phyloP scores from a whole-genome alignment of 73 alveolate species.

The Paramecium pentaurelia region DNA sequence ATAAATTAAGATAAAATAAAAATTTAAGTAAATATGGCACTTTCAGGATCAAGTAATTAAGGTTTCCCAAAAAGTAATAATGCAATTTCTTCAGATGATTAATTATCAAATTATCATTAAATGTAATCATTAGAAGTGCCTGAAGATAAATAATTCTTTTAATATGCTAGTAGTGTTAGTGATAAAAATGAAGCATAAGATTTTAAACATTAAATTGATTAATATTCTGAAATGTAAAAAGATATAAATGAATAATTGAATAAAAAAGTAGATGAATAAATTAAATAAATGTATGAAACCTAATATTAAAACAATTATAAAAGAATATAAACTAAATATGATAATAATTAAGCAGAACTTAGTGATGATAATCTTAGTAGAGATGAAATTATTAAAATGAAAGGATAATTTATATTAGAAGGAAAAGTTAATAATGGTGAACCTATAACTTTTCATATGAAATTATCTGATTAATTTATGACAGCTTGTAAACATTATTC shows the following conservation, averaged over 20 bases:
- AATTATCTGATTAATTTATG: neutral
- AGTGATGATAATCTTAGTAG: neutral
- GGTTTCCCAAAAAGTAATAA: neutral
- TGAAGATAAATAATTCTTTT: neutral
- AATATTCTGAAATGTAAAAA: neutral
- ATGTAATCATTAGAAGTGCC: neutral
- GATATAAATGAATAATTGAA: neutral
- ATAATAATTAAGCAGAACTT: neutral
- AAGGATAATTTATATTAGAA: neutral
- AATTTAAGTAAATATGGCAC: neutral
- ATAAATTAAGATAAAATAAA: neutral
- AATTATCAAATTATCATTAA: neutral
- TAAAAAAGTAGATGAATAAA: neutral
- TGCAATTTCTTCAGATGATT: neutral
- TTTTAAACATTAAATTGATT: neutral
- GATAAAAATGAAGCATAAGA: neutral
- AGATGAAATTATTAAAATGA: neutral
- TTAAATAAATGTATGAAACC: neutral
- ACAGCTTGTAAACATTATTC: constrained; percentile 5
- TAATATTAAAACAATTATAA: neutral
- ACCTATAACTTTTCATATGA: neutral
- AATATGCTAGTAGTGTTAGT: neutral
- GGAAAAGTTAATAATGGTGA: neutral
- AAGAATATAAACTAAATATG: neutral
- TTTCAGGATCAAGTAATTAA: neutral